Conservation (phyloP, 177 flowering plant species). For the Vitis hybrid region DNA sequence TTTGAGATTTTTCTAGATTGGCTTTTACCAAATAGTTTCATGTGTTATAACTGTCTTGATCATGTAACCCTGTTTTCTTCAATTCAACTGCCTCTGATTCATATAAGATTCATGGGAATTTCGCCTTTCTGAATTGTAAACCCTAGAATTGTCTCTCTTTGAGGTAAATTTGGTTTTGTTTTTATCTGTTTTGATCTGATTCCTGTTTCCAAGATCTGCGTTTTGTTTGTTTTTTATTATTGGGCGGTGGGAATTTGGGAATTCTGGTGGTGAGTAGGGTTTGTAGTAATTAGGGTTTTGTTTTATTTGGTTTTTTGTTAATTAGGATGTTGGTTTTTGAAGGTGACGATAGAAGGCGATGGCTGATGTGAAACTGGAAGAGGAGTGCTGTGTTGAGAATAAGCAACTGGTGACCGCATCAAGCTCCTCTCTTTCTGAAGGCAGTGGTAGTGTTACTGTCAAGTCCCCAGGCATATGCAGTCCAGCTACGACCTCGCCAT, state of each 20-base stretch:
- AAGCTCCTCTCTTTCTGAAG: conserved; percentile 78
- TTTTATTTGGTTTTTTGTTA: conserved; percentile 9
- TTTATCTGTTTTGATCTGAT: conserved; percentile 27
- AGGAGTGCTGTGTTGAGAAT: conserved; percentile 70
- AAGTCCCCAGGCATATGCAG: conserved; percentile 67
- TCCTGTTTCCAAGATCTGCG: conserved; percentile 36
- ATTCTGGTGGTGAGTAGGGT: conserved; percentile 15
- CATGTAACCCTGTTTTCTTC: conserved; percentile 5
- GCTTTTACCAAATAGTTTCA: conserved; percentile 3
- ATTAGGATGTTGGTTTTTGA: conserved; percentile 35
- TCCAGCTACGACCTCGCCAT: conserved; percentile 58
- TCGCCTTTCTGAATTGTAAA: conserved; percentile 9
- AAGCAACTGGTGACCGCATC: conserved; percentile 69
- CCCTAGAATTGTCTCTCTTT: conserved; percentile 19
- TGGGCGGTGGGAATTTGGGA: conserved; percentile 10
- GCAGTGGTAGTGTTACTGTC: conserved; percentile 43
- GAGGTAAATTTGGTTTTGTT: neutral
- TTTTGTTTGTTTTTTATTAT: conserved; percentile 12
- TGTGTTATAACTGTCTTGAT: conserved; percentile 16
- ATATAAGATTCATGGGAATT: conserved; percentile 5
- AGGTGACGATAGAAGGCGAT: conserved; percentile 40
- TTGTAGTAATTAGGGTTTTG: conserved; percentile 12
- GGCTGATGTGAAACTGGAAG: conserved; percentile 44
- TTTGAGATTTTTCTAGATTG: conserved; percentile 1
- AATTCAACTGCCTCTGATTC: conserved; percentile 11